Evolutionary conservation across 2,329 filamentous ascomycete species (phyloP), one percentile per base, ranked within the genome.

Genomic region (Xylariales sp.): DNA sequence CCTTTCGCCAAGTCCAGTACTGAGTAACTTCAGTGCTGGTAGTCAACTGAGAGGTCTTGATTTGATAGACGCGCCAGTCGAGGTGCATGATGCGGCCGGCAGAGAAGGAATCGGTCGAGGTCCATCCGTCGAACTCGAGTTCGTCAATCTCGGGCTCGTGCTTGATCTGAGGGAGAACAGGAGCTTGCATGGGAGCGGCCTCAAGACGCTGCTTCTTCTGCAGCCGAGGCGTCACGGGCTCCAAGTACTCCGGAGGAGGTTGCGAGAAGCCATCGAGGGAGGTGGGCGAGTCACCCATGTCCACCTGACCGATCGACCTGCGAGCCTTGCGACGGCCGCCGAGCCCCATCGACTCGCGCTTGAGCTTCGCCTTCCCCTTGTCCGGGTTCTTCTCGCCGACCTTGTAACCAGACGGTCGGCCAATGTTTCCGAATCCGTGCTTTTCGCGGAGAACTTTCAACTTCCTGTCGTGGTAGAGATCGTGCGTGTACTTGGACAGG

Each of bases 361-460:
- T 56, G 3, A 46, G 37, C 40, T 55, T 59, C 5, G 42, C 38
- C 41, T 59, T 62, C 13, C 44, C 41, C 47, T 55, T 53, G 23
- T 50, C 48, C 6, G 50, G 49, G 15, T 61, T 59, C 43, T 64
- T 70, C 44, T 67, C 64, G 4, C 65, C 66, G 5, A 60, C 44
- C 38, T 59, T 60, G 42, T 58, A 28, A 18, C 56, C 56, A 4
- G 72, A 74, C 0, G 76, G 76, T 1, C 76, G 63, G 6, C 76
- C 76, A 6, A 79, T 78, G 44, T 73, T 78, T 33, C 74, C 72
- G 42, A 70, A 76, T 0, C 76, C 76, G 41, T 72, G 69, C 55
- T 74, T 72, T 17, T 60, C 55, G 6, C 76, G 65, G 7, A 78
- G 55, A 2, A 60, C 53, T 12, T 65, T 61, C 2, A 78, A 55